Evolutionary conservation across 75 land plant species (phyloP), one percentile per base, ranked within the genome.

Genomic region (Picea glauca): DNA sequence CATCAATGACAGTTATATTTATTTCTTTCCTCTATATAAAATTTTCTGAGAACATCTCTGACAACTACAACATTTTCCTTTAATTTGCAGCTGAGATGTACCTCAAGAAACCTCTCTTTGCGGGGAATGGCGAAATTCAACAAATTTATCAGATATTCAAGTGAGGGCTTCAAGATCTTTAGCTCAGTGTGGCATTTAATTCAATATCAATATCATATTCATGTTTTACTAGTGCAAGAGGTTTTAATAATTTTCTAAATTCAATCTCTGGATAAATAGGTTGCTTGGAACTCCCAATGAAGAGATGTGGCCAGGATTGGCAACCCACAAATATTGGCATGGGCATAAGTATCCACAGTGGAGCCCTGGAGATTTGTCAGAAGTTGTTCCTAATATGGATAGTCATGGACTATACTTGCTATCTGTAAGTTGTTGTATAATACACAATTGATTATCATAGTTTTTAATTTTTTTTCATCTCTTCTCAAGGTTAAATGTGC

Each of bases 261-360:
- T 7, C 23, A 58, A 23, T 57, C 5, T 73, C 18, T 58, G 26
- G 26, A 14, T 68, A 8, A 77, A 66, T 74, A 84, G 85, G 59
- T 13, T 81, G 2, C 79, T 84, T 46, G 83, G 80, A 60, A 84
- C 85, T 38, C 85, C 83, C 17, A 80, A 68, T 40, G 85, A 84
- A 56, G 59, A 80, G 60, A 46, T 62, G 32, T 84, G 85, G 85
- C 83, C 79, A 20, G 83, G 70, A 72, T 79, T 84, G 56, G 67
- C 70, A 15, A 84, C 75, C 80, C 79, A 77, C 23, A 26, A 85
- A 35, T 80, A 72, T 33, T 84, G 86, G 86, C 84, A 63, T 61
- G 84, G 78, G 84, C 84, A 73, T 56, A 80, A 82, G 31, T 84
- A 83, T 62, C 86, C 86, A 12, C 80, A 72, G 64, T 84, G 84